Percentiles rank a stretch among this genome's conserved stretches.
phyloP scores from a whole-genome alignment of 1,284 basidiomycete genomes.

The Kwoniella shivajii region DNA sequence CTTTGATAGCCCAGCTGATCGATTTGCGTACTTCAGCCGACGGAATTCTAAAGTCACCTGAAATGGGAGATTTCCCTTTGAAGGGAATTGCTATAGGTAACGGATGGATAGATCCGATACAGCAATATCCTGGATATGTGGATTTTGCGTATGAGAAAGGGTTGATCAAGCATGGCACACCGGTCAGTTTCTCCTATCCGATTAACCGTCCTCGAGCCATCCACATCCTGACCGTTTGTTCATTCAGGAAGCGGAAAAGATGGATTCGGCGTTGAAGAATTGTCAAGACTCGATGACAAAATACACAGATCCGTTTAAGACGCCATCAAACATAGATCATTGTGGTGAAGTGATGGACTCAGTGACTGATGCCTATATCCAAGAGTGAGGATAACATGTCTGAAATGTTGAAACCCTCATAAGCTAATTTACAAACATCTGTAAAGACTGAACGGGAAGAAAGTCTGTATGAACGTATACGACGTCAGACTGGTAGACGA shows the following conservation, averaged over 20 bases:
- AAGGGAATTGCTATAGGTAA: constrained; percentile 91
- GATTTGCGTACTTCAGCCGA: constrained; percentile 64
- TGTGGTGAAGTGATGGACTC: constrained; percentile 70
- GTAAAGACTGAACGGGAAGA: constrained; percentile 67
- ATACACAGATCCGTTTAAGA: constrained; percentile 49
- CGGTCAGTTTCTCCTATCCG: constrained; percentile 55
- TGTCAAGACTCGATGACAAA: constrained; percentile 65
- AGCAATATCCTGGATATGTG: constrained; percentile 87
- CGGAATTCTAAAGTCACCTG: constrained; percentile 69
- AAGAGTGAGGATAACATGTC: constrained; percentile 60
- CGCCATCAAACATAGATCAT: constrained; percentile 64
- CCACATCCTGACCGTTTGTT: not conserved
- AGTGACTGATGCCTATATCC: constrained; percentile 66
- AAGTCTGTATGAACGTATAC: constrained; percentile 91
- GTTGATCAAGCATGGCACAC: constrained; percentile 71
- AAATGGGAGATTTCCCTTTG: constrained; percentile 60
- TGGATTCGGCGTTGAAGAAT: constrained; percentile 64
- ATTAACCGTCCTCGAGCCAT: not conserved
- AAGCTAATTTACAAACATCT: not conserved
- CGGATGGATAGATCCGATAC: constrained; percentile 89
- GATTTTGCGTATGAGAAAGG: constrained; percentile 83
- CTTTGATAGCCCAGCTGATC: constrained; percentile 5
- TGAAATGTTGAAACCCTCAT: not conserved
- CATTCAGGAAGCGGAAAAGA: constrained; percentile 64
- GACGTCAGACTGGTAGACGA: constrained; percentile 86